phyloP scores from a whole-genome alignment of 345 rosid species.

The Salix caprea region DNA sequence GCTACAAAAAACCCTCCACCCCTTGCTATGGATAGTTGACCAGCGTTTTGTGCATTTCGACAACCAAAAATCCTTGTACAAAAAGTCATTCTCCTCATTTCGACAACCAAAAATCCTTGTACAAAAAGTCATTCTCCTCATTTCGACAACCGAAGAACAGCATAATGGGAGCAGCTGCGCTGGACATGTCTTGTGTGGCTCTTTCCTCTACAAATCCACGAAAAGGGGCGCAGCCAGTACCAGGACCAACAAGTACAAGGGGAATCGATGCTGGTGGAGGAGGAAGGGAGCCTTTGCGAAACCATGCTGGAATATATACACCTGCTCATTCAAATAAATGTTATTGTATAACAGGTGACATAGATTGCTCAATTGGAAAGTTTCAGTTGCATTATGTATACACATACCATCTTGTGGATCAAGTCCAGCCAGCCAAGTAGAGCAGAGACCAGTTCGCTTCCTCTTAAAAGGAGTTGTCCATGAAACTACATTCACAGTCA shows the following conservation, averaged over 20 bases:
- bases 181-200: constrained; percentile 42
- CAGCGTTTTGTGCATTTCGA: constrained; percentile 41
- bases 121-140: constrained; percentile 66
- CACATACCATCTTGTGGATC: constrained; percentile 58
- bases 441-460: constrained; percentile 74
- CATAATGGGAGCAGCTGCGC: constrained; percentile 54
- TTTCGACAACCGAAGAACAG: constrained; percentile 92
- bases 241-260: constrained; percentile 81
- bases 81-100: too few species aligned
- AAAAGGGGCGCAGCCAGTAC: constrained; percentile 98
- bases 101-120: constrained; percentile 70
- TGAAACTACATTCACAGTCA: constrained; percentile 74
- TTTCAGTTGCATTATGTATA: background rate
- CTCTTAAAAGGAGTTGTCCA: constrained; percentile 89
- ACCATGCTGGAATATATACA: constrained; percentile 66
- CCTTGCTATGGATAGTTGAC: constrained; percentile 62
- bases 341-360: background rate
- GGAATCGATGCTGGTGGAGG: constrained; percentile 65
- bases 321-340: constrained; percentile 33
- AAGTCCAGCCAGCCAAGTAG: constrained; percentile 78
- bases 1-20: constrained; percentile 84
- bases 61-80: too few species aligned
- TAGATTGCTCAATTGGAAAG: background rate
- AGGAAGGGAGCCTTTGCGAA: constrained; percentile 75
- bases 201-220: constrained; percentile 87